phyloP scores from a whole-genome alignment of 371 early-diverging fungal genomes.

The Mortierella sp. region DNA sequence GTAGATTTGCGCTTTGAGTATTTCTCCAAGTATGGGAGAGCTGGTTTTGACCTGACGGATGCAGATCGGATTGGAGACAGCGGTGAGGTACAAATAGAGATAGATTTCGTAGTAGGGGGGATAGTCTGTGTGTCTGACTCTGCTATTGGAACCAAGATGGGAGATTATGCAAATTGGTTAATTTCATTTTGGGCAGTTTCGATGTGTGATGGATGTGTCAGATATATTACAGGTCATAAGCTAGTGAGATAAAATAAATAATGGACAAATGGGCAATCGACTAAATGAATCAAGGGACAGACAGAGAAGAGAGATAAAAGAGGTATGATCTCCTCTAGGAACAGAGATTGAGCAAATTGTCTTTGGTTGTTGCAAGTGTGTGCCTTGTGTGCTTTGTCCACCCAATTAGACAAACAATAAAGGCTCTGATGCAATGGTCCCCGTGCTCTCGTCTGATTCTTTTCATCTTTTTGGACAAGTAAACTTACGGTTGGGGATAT shows the following conservation, averaged over 20 bases:
- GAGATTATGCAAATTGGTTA: background rate
- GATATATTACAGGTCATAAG: too few relatives aligned
- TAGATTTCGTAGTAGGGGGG: background rate
- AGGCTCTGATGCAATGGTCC: background rate
- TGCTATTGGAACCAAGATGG: background rate
- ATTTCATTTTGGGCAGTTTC: too few relatives aligned
- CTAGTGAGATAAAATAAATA: too few relatives aligned
- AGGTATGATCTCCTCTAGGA: too few relatives aligned
- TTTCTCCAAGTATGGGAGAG: constrained; percentile 52
- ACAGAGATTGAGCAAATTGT: too few relatives aligned
- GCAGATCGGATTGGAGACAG: constrained; percentile 18
- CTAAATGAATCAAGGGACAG: background rate
- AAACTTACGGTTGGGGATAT: constrained; percentile 38
- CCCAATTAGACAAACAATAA: background rate
- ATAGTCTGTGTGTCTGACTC: background rate
- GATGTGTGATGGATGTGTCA: too few relatives aligned
- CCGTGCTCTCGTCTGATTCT: background rate
- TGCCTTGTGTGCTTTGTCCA: too few relatives aligned
- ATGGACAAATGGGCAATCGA: too few relatives aligned
- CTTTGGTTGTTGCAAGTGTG: too few relatives aligned
- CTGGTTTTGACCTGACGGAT: constrained; percentile 14
- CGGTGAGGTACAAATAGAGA: constrained; percentile 10
- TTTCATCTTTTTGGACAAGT: background rate
- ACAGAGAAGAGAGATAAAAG: background rate
- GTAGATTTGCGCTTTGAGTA: constrained; percentile 50